A percentile compares a stretch with the other conserved stretches of the same genome.
Evolutionary conservation across 306 rosid species (phyloP).

Genomic region (Gleditsia sinensis): DNA sequence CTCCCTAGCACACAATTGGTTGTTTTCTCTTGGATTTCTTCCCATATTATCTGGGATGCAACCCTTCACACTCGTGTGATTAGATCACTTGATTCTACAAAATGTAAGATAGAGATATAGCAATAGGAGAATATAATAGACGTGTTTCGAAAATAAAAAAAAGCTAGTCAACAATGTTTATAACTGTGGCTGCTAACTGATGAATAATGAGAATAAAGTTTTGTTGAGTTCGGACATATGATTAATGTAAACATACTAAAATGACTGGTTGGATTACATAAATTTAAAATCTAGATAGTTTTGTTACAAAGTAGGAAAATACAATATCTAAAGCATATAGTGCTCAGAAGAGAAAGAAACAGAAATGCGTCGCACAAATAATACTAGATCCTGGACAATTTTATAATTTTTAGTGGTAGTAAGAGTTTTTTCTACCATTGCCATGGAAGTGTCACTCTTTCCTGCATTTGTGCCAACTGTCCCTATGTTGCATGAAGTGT

Average conservation of each 20-base stretch:
- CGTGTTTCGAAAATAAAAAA: neutral
- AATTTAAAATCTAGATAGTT: conserved; percentile 12
- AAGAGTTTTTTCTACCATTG: neutral
- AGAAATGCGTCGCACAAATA: neutral
- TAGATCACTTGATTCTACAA: neutral
- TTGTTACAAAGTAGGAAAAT: conserved; percentile 14
- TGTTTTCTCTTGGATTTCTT: conserved; percentile 1
- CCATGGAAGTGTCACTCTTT: neutral
- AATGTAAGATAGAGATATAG: neutral
- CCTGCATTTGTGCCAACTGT: neutral
- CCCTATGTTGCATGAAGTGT: conserved; percentile 9
- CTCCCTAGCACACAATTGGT: neutral
- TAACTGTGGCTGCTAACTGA: neutral
- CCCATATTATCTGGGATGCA: neutral
- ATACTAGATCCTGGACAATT: conserved; percentile 4
- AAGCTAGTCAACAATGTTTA: neutral
- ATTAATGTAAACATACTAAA: neutral
- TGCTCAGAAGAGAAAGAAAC: conserved; percentile 9
- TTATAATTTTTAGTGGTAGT: neutral
- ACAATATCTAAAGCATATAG: neutral
- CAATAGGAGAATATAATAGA: conserved; percentile 1
- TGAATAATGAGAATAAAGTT: neutral
- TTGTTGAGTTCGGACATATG: neutral
- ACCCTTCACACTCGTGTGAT: neutral
- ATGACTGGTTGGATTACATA: conserved; percentile 16